Base-by-base conservation (phyloP, 768 basidiomycete genomes). In the Rhodotorula diobovata region DNA sequence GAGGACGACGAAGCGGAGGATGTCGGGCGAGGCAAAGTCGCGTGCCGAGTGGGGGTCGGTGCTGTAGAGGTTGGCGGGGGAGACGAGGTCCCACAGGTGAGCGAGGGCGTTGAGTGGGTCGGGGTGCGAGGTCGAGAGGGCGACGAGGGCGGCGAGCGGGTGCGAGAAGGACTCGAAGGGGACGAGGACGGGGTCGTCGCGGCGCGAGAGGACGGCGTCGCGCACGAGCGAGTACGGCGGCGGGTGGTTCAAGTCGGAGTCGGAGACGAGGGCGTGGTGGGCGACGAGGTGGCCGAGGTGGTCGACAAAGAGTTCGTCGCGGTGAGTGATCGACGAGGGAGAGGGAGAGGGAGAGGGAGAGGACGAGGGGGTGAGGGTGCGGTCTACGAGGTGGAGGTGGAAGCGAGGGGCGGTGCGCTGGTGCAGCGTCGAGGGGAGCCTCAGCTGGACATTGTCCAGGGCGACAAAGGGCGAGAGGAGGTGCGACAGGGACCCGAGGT, bases 21-120 rank as follows among this genome's bases (percentile, higher is more conserved):
- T 54, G 32, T 75, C 71, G 35, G 77, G 76, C 28, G 71, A 63
- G 35, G 74, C 67, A 62, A 57, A 80, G 0, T 78, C 76, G 11
- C 55, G 34, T 9, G 72, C 56, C 48, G 61, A 39, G 66, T 54
- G 46, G 6, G 61, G 50, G 14, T 45, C 11, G 16, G 66, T 63
- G 28, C 67, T 35, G 62, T 56, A 69, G 62, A 73, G 77, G 35
- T 58, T 65, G 21, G 55, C 63, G n/a, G 50, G 70, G 14, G 74
- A 75, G 7, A 76, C 67, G 45, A 63, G 59, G 32, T 76, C 76
- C 75, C 76, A 79, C 28, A 80, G 72, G 8, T n/a, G 14, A 11
- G 77, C 70, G 57, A 80, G 74, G 21, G 78, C 76, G 69, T 75
- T 76, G 39, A 80, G 63, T 0, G 79, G 79, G 57, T 79, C 78